phyloP scores from a whole-genome alignment of 169 alveolate genomes.

The Amoebophrya sp. region DNA sequence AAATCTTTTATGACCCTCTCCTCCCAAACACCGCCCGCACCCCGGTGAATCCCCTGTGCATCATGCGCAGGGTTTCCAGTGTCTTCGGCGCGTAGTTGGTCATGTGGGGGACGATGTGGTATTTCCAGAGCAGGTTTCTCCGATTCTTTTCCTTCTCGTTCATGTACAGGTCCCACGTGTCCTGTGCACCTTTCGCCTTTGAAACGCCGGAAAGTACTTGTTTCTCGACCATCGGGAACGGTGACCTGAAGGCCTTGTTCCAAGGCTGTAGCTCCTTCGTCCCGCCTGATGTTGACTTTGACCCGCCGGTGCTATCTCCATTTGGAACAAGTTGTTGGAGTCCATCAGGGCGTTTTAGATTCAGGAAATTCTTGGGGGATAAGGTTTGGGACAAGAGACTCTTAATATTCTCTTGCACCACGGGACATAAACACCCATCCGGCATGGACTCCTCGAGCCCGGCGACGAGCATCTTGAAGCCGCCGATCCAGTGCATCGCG shows the following conservation, averaged over 20 bases:
- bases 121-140: not conserved
- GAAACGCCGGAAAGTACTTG: not conserved
- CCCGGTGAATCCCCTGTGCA: not conserved
- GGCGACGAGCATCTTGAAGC: not conserved
- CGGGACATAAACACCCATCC: too few species aligned
- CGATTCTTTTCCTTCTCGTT: not conserved
- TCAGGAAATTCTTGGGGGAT: too few species aligned
- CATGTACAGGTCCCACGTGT: slow-evolving; percentile 24
- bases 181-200: slow-evolving; percentile 1
- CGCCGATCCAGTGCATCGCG: slow-evolving; percentile 2
- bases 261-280: not conserved
- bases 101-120: slow-evolving; percentile 13
- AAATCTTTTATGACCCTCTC: not conserved
- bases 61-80: slow-evolving; percentile 8
- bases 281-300: too few species aligned
- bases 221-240: not conserved
- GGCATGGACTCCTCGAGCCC: not conserved
- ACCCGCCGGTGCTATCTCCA: too few species aligned
- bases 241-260: not conserved
- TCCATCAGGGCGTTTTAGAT: too few species aligned
- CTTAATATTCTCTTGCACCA: too few species aligned
- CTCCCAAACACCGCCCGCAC: not conserved
- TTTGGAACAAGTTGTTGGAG: too few species aligned
- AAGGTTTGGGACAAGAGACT: too few species aligned
- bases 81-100: slow-evolving; percentile 19